Percentiles rank a stretch among this genome's conserved stretches.
Conservation (phyloP, 345 rosid species). For the Carallia brachiata region DNA sequence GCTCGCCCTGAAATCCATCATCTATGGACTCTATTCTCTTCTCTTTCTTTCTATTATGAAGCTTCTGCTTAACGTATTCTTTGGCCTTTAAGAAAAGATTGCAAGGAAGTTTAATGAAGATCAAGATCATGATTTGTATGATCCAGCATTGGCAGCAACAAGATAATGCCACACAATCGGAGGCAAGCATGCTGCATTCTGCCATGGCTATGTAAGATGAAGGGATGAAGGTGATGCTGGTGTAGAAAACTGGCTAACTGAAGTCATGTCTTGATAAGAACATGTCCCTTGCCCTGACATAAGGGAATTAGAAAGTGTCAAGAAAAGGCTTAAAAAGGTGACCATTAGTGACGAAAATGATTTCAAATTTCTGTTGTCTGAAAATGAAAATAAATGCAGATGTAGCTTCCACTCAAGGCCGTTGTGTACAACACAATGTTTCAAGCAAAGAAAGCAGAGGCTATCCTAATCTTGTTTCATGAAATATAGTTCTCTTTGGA, state of each 20-base stretch:
- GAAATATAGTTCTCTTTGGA: constrained; percentile 31
- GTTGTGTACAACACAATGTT: too few species aligned
- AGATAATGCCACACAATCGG: constrained; percentile 68
- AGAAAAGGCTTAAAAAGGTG: constrained; percentile 34
- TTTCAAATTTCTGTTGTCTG: constrained; percentile 5
- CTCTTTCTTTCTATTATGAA: constrained; percentile 25
- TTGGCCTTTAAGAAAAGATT: constrained; percentile 50
- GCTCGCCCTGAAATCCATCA: constrained; percentile 5
- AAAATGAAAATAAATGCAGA: constrained; percentile 8
- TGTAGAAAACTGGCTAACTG: constrained; percentile 18
- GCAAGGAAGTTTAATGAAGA: constrained; percentile 54
- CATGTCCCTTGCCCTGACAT: constrained; percentile 48
- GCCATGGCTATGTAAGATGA: constrained; percentile 40
- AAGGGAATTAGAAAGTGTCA: constrained; percentile 38
- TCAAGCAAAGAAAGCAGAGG: constrained; percentile 39
- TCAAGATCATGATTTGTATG: constrained; percentile 53
- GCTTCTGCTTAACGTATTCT: constrained; percentile 49
- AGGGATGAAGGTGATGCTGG: constrained; percentile 16
- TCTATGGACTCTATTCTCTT: constrained; percentile 8
- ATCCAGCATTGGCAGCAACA: constrained; percentile 85
- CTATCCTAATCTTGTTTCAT: constrained; percentile 29
- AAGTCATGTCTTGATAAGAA: constrained; percentile 37
- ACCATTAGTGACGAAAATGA: constrained; percentile 16
- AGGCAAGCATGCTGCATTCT: constrained; percentile 60
- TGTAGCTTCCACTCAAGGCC: constrained; percentile 27